phyloP scores from a whole-genome alignment of 179 eudicot genomes.

The Spergularia azorica region DNA sequence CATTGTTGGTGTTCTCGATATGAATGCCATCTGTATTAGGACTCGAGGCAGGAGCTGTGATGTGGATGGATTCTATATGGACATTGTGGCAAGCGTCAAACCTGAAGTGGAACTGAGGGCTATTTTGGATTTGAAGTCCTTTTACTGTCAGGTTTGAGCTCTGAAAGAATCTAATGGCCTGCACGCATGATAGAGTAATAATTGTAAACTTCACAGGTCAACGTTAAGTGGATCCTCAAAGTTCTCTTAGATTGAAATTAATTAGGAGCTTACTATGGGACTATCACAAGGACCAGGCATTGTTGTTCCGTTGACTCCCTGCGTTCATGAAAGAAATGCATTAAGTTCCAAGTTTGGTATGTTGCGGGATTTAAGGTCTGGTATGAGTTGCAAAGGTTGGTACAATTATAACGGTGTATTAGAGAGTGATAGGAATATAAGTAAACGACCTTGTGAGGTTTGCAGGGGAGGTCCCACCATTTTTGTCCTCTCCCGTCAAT shows the following conservation, averaged over 20 bases:
- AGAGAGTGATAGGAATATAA: no score
- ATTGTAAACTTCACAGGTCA: slow-evolving; percentile 2
- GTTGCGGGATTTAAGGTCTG: no score
- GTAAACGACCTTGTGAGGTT: slow-evolving; percentile 73
- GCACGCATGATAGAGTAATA: slow-evolving; percentile 11
- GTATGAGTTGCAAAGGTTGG: background rate
- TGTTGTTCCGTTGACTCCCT: slow-evolving; percentile 71
- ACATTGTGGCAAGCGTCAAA: slow-evolving; percentile 71
- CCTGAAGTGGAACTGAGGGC: slow-evolving; percentile 79
- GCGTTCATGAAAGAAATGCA: slow-evolving; percentile 2
- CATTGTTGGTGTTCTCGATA: slow-evolving; percentile 73
- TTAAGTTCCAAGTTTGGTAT: background rate
- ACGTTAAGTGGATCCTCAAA: background rate
- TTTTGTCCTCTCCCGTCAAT: slow-evolving; percentile 84
- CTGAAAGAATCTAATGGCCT: slow-evolving; percentile 79
- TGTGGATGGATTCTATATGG: slow-evolving; percentile 58
- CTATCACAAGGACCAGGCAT: slow-evolving; percentile 82
- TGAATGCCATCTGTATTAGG: slow-evolving; percentile 96
- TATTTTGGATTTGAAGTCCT: slow-evolving; percentile 58
- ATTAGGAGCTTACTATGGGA: slow-evolving; percentile 64
- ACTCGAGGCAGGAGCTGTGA: slow-evolving; percentile 70
- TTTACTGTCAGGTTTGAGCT: slow-evolving; percentile 73
- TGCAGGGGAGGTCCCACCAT: slow-evolving; percentile 98
- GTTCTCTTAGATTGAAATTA: background rate
- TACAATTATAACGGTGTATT: background rate